Conservation (phyloP, 108 stramenopile genomes). For the Cyclotella atomus region DNA sequence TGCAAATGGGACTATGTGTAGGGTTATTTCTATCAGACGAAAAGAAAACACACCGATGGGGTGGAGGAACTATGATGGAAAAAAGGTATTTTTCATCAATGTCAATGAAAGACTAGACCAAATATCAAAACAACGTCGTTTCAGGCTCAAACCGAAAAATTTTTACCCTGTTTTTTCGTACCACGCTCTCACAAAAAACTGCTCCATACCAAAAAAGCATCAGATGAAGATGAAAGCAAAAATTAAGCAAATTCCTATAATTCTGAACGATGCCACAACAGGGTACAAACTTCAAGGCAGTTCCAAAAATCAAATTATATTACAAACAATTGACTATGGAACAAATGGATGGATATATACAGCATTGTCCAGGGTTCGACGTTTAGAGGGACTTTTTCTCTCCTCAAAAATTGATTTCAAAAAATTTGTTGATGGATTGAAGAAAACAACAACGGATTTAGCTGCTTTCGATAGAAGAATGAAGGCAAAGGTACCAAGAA, state of each 20-base stretch:
- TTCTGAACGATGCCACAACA: slow-evolving; percentile 16
- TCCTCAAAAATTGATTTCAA: background rate
- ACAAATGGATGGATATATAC: slow-evolving; percentile 16
- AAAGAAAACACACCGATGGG: background rate
- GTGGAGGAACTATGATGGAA: slow-evolving; percentile 11
- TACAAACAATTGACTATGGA: background rate
- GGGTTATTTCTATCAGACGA: background rate
- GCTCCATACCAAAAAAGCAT: background rate
- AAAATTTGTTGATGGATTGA: too few species aligned
- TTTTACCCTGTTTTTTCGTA: background rate
- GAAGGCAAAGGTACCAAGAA: too few species aligned
- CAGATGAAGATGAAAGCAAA: background rate
- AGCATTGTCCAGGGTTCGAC: slow-evolving; percentile 21
- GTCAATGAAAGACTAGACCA: background rate
- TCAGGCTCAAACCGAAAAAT: background rate
- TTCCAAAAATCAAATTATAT: slow-evolving; percentile 9
- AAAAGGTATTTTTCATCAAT: slow-evolving; percentile 3
- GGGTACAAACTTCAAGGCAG: slow-evolving; percentile 27
- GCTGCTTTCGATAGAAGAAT: too few species aligned
- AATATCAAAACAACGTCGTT: background rate
- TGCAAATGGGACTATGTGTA: slow-evolving; percentile 3
- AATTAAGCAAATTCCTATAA: slow-evolving; percentile 8
- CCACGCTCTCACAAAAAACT: background rate
- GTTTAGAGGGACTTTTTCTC: slow-evolving; percentile 13
- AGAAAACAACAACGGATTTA: too few species aligned